Evolutionary conservation across 176 grass and related monocot genomes (phyloP).

Genomic region (Pharus latifolius): DNA sequence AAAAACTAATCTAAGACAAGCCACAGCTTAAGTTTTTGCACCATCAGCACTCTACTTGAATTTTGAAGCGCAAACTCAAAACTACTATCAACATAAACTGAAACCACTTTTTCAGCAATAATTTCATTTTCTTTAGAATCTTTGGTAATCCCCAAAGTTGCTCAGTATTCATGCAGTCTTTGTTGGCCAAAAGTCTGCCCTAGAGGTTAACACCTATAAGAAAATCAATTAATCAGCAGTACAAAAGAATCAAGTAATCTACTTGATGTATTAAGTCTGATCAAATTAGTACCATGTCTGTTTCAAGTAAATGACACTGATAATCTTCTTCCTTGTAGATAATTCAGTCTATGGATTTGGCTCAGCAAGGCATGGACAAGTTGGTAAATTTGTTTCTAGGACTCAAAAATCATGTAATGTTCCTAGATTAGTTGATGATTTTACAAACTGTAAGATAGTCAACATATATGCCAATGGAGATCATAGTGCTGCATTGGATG

Average conservation of each 20-base stretch:
- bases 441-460: constrained; percentile 42
- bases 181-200: background rate
- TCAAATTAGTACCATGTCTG: background rate
- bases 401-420: constrained; percentile 38
- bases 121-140: background rate
- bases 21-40: too few relatives aligned
- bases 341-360: constrained; percentile 77
- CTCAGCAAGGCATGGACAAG: constrained; percentile 67
- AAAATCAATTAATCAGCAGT: background rate
- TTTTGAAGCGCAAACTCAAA: too few relatives aligned
- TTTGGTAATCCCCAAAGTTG: background rate
- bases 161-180: background rate
- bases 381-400: constrained; percentile 41
- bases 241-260: background rate
- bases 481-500: constrained; percentile 84
- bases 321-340: constrained; percentile 30
- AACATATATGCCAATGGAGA: constrained; percentile 84
- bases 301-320: background rate
- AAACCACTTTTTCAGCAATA: background rate
- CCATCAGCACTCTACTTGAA: too few relatives aligned
- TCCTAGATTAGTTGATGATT: constrained; percentile 63
- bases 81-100: too few relatives aligned
- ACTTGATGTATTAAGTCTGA: background rate
- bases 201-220: background rate
- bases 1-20: too few relatives aligned